A percentile compares a stretch with the other conserved stretches of the same genome.
These are phyloP conservation scores for Reticulascus tulasneorum DNA, from an alignment of 2,329 filamentous ascomycete genomes.

Conservation along the genomic window DNA sequence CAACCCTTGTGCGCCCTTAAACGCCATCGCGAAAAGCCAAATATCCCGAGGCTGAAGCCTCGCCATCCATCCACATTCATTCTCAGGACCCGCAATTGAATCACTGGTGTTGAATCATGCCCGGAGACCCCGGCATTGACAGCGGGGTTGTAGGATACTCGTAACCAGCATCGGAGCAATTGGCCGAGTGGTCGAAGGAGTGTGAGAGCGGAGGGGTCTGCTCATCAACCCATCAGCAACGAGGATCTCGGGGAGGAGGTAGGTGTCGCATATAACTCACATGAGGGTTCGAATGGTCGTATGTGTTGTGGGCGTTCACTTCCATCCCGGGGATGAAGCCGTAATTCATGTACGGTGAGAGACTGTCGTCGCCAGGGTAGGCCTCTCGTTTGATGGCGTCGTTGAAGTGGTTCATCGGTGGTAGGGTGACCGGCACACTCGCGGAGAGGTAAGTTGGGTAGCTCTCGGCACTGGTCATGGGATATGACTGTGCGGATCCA, in stretches of 20 bases:
- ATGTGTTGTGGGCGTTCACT: conserved; percentile 55
- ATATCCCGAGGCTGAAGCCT: no score
- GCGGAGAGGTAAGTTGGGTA: conserved; percentile 55
- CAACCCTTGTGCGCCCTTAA: conserved; percentile 7
- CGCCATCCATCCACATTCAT: no score
- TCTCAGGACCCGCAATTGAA: no score
- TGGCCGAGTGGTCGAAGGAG: conserved; percentile 65
- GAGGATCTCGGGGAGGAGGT: conserved; percentile 36
- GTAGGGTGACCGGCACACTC: conserved; percentile 56
- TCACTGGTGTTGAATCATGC: conserved; percentile 34
- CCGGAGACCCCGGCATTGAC: conserved; percentile 69
- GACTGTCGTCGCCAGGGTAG: conserved; percentile 53
- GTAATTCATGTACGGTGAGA: conserved; percentile 66
- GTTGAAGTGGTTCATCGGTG: conserved; percentile 60
- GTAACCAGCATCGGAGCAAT: conserved; percentile 58
- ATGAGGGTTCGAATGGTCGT: conserved; percentile 68
- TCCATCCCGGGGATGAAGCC: conserved; percentile 62
- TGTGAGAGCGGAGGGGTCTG: conserved; percentile 77
- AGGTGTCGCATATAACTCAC: conserved; percentile 57
- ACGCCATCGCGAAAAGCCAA: no score
- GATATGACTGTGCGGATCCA: conserved; percentile 47
- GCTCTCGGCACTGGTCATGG: conserved; percentile 46
- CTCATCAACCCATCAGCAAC: conserved; percentile 45
- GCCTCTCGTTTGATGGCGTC: conserved; percentile 65
- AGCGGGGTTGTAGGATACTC: conserved; percentile 67